Conservation (phyloP, 768 basidiomycete genomes). For the Piloderma croceum region DNA sequence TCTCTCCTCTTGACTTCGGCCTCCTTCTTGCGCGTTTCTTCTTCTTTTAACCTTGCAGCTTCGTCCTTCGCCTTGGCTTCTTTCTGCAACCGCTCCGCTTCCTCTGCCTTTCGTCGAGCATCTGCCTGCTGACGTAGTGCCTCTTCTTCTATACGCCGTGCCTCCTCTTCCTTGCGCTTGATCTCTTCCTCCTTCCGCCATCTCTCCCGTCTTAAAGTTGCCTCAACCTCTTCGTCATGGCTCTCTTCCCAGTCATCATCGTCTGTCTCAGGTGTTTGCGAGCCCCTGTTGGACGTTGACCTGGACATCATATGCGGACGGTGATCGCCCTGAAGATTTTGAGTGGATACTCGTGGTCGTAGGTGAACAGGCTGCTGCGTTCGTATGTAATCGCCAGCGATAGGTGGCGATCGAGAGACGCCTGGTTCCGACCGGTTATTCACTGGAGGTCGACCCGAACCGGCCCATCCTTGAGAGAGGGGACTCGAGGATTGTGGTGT, state of each 20-base stretch:
- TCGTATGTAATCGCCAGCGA: constrained; percentile 26
- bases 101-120: constrained; percentile 19
- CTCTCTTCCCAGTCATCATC: not conserved
- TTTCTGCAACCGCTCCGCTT: constrained; percentile 18
- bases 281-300: constrained; percentile 2
- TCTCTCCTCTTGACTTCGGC: constrained; percentile 31
- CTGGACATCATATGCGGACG: constrained; percentile 3
- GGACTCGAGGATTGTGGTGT: constrained; percentile 17
- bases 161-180: constrained; percentile 19
- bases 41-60: constrained; percentile 13
- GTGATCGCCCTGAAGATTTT: constrained; percentile 23
- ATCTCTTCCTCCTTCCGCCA: constrained; percentile 21
- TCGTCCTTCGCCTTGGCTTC: constrained; percentile 19
- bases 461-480: constrained; percentile 16
- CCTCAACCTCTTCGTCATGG: constrained; percentile 17
- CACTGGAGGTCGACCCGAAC: constrained; percentile 19
- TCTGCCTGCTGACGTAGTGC: constrained; percentile 19
- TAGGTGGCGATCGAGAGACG: constrained; percentile 28
- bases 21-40: constrained; percentile 32
- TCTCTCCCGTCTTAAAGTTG: constrained; percentile 20
- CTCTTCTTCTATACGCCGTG: constrained; percentile 15
- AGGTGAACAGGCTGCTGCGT: constrained; percentile 27
- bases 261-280: constrained; percentile 19
- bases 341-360: constrained; percentile 21
- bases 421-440: constrained; percentile 25